Evolutionary conservation across 441 rosid species (phyloP), one percentile per base, ranked within the genome.

Genomic region (Pelargonium citronellum): DNA sequence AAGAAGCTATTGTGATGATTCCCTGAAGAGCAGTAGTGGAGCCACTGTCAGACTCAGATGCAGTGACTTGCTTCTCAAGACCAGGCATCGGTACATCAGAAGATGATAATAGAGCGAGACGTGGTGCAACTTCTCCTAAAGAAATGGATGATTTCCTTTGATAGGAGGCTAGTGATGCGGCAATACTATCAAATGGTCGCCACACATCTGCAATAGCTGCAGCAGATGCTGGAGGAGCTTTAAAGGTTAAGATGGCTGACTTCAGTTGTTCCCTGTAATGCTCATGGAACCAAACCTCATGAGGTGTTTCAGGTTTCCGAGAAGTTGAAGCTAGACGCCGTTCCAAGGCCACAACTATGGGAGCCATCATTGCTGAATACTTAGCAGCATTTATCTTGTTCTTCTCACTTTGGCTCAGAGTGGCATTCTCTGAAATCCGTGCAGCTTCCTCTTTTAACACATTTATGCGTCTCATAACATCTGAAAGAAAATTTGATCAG

Each of bases 1-100:
- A 87, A 72, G 99, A 92, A 79, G 97, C 82, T 69, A 95, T 83
- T 1, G 93, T 92, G 64, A 92, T 87, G 74, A 86, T 88, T 75
- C 90, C 95, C 27, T 87, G 88, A 58, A 85, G 93, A 70, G 86
- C 73, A 72, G 86, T 69, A 71, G 77, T 67, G 67, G 80, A 79
- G 71, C 80, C 83, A 49, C 77, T 71, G 11, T 87, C 89, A 76
- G 89, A 79, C 73, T 88, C 91, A 76, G 87, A 80, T 71, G 79
- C 69, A 39, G 82, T 51, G 47, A 83, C 81, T 80, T 85, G 88
- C 87, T 87, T 95, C 85, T 92, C 98, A 64, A 95, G 88, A 74
- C 99, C 99, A 79, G 99, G 99, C 98, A 95, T 85, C 75, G 99
- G 99, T 81, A 95, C 89, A 83, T 95, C 89, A 76, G 90, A 90